Percentiles rank a stretch among this genome's conserved stretches.
Evolutionary conservation across 1,284 basidiomycete species (phyloP).

Genomic region (Chalciporus piperatoides): DNA sequence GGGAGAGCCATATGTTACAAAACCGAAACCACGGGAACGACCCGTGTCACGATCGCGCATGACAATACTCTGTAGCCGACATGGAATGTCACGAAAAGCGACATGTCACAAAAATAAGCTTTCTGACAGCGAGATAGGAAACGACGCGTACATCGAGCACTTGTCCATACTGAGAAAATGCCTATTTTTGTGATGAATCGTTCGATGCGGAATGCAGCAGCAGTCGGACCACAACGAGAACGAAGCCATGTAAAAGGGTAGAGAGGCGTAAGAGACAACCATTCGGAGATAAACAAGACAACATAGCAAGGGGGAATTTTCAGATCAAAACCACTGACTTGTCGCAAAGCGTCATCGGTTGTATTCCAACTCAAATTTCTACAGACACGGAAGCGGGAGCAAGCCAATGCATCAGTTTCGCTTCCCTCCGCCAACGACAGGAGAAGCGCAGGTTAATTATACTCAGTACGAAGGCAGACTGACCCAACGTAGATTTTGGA

Average conservation of each 20-base stretch:
- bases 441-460: constrained; percentile 41
- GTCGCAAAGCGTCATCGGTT: constrained; percentile 82
- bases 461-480: constrained; percentile 51
- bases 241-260: constrained; percentile 28
- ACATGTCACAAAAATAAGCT: constrained; percentile 21
- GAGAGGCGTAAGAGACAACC: constrained; percentile 28
- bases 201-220: constrained; percentile 21
- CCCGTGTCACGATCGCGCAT: constrained; percentile 98
- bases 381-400: constrained; percentile 39
- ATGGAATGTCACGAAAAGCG: constrained; percentile 5
- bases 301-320: constrained; percentile 38
- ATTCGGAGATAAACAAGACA: constrained; percentile 28
- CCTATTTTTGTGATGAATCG: constrained; percentile 45
- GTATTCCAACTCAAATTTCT: constrained; percentile 94
- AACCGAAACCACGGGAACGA: constrained; percentile 94
- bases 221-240: constrained; percentile 34
- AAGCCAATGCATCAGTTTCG: constrained; percentile 48
- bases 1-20: constrained; percentile 72
- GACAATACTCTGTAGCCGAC: constrained; percentile 72
- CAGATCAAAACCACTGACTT: constrained; percentile 65
- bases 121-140: constrained; percentile 35
- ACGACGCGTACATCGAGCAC: constrained; percentile 71
- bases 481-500: constrained; percentile 85
- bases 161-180: constrained; percentile 64
- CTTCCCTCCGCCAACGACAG: constrained; percentile 40